phyloP scores from a whole-genome alignment of 2,329 filamentous ascomycete genomes.

The Botrytis cinerea region DNA sequence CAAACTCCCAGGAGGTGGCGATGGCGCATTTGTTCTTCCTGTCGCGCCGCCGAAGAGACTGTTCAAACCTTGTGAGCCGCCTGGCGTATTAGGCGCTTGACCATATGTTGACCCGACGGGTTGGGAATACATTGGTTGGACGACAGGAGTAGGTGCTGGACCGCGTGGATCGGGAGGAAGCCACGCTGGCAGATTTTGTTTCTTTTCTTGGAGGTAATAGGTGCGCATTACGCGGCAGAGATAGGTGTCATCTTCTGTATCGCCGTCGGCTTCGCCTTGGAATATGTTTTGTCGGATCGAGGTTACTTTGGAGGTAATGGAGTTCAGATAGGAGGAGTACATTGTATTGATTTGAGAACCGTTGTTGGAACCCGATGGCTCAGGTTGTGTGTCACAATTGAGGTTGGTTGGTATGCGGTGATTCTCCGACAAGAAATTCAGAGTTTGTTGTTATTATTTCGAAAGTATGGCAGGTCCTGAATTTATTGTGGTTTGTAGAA shows the following conservation, averaged over 20 bases:
- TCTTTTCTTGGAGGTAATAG: conserved; percentile 85
- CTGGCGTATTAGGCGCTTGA: conserved; percentile 39
- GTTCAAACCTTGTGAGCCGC: conserved; percentile 46
- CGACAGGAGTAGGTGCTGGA: conserved; percentile 45
- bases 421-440: background rate
- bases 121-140: conserved; percentile 54
- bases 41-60: conserved; percentile 44
- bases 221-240: conserved; percentile 89
- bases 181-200: conserved; percentile 78
- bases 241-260: conserved; percentile 88
- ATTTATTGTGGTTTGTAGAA: conserved; percentile 11
- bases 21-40: conserved; percentile 28
- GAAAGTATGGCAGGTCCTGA: background rate
- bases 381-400: conserved; percentile 16
- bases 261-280: conserved; percentile 67
- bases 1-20: conserved; percentile 24
- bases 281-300: conserved; percentile 67
- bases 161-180: conserved; percentile 87
- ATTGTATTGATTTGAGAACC: conserved; percentile 53
- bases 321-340: conserved; percentile 72
- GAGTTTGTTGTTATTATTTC: background rate
- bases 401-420: conserved; percentile 1
- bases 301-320: conserved; percentile 65
- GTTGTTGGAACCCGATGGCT: background rate
- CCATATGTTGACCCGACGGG: conserved; percentile 57